Evolutionary conservation across 164 flowering plant species (phyloP).

Genomic region (Magnolia kwangsiensis): DNA sequence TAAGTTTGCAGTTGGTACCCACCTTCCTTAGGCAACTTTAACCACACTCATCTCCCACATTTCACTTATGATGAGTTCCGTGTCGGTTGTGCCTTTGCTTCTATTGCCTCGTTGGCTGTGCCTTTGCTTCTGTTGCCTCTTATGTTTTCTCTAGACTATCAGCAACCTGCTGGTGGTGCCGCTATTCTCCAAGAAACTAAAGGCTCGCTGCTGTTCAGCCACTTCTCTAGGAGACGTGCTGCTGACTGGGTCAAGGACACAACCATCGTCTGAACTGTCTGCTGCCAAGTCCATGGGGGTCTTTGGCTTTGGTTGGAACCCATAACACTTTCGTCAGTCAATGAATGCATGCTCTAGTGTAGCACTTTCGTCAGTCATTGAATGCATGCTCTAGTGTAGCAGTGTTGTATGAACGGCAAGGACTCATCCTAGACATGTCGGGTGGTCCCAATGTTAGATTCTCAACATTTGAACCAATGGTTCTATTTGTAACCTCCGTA

Average conservation of each 20-base stretch:
- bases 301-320: slow-evolving; percentile 8
- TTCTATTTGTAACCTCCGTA: no score
- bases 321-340: slow-evolving; percentile 1
- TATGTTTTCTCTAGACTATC: slow-evolving; percentile 1
- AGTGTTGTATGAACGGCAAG: no score
- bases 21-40: no score
- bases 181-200: slow-evolving; percentile 4
- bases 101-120: no score
- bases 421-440: no score
- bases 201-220: background rate
- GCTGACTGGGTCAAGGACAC: slow-evolving; percentile 7
- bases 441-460: no score
- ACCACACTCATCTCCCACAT: no score
- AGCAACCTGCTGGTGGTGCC: slow-evolving; percentile 6
- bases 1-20: no score
- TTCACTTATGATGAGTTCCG: no score
- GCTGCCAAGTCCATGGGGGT: slow-evolving; percentile 10
- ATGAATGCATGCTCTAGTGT: background rate
- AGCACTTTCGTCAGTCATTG: background rate
- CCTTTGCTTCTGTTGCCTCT: no score
- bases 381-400: background rate
- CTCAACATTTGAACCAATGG: no score
- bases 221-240: slow-evolving; percentile 1
- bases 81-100: no score
- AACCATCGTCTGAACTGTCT: slow-evolving; percentile 6